Percentiles rank a stretch among this genome's conserved stretches.
Conservation (phyloP, 2,329 filamentous ascomycete genomes). For the Aspergillus viridinutans region DNA sequence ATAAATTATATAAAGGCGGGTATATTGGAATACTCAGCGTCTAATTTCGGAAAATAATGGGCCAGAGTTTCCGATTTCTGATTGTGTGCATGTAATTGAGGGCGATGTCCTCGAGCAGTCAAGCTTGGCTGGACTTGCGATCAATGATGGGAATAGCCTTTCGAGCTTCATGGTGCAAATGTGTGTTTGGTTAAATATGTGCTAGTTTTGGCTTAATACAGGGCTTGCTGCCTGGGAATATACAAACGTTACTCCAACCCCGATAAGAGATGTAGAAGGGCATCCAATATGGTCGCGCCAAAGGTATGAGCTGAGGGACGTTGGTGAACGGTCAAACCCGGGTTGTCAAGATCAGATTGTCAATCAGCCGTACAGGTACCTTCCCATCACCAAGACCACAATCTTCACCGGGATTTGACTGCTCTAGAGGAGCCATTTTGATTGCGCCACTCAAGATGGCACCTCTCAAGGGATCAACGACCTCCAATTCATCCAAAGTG, state of each 20-base stretch:
- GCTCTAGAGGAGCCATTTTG: conserved; percentile 80
- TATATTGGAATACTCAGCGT: background rate
- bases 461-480: conserved; percentile 65
- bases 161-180: background rate
- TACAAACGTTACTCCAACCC: background rate
- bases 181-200: background rate
- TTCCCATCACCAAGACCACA: conserved; percentile 65
- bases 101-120: no score
- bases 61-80: background rate
- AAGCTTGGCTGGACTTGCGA: no score
- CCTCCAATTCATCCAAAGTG: conserved; percentile 71
- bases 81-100: background rate
- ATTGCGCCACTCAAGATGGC: conserved; percentile 86
- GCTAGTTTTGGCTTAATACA: background rate
- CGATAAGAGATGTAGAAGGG: background rate
- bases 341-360: conserved; percentile 73
- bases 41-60: no score
- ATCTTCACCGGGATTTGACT: conserved; percentile 65
- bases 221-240: background rate
- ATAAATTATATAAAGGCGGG: background rate
- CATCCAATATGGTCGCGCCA: background rate
- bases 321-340: conserved; percentile 8
- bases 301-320: background rate
- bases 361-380: conserved; percentile 80
- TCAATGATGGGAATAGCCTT: no score